phyloP scores from a whole-genome alignment of 306 rosid species.

The Coriaria nepalensis region DNA sequence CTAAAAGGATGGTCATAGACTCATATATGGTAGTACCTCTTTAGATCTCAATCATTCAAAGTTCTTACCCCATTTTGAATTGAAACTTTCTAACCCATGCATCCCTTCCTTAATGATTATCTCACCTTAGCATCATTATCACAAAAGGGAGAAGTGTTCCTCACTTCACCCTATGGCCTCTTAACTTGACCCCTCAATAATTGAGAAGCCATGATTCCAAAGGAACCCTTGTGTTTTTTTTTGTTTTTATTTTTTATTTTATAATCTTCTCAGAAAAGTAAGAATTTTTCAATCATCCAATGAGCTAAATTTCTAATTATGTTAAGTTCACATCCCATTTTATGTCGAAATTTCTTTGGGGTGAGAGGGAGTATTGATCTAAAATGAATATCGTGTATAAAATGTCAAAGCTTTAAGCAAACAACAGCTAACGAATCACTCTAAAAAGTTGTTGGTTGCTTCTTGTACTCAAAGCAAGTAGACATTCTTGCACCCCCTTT shows the following conservation, averaged over 20 bases:
- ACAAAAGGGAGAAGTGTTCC: conserved; percentile 28
- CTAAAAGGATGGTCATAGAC: conserved; percentile 10
- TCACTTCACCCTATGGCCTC: conserved; percentile 30
- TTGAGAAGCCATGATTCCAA: conserved; percentile 33
- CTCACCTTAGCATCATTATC: conserved; percentile 36
- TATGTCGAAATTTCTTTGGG: no score
- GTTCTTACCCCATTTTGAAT: conserved; percentile 21
- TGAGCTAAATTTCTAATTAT: no score
- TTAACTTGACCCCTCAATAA: conserved; percentile 41
- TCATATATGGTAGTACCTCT: conserved; percentile 19
- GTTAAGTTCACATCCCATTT: no score
- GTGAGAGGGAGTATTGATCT: no score
- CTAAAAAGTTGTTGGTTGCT: conserved; percentile 67
- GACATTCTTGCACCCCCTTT: conserved; percentile 51
- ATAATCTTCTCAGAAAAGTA: not conserved
- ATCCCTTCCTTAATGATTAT: conserved; percentile 11
- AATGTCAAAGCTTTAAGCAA: conserved; percentile 97
- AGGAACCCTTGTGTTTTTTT: not conserved
- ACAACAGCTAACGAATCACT: conserved; percentile 43
- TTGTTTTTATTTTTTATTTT: no score
- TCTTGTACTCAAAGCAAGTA: conserved; percentile 96
- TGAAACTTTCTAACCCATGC: conserved; percentile 19
- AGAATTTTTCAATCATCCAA: no score
- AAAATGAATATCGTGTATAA: conserved; percentile 36
- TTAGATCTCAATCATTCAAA: not conserved